Base-by-base conservation (phyloP, 2,329 filamentous ascomycete genomes). In the Rosellinia necatrix region DNA sequence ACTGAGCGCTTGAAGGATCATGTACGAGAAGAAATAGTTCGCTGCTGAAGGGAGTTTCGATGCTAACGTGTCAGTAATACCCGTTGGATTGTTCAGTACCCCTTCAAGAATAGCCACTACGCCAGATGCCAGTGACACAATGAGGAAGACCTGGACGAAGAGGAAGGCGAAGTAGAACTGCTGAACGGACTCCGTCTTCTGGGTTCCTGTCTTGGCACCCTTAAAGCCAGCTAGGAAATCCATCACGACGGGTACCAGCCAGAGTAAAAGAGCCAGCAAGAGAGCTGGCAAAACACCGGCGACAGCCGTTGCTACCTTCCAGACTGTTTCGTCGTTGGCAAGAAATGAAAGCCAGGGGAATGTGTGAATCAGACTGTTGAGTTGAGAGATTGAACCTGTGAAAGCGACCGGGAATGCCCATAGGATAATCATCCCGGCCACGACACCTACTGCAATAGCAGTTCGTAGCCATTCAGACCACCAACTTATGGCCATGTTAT, bases 1-100 rank as follows among this genome's bases (percentile, higher is more conserved):
- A 60, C 91, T 92, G 66, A 97, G 81, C 0, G 92, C 91, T 68
- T 97, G 94, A 8, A 99, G 86, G 70, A 97, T 88, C 86, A 99
- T 92, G 81, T 99, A 99, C 1, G 91, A 93, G 79, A 97, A 97
- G 78, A 97, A 99, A 74, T 97, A 99, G 70, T 97, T 96, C 65
- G 91, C 89, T 0, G 92, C 88, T 64, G 85, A 89, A 2, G 94
- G 94, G 4, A 99, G 77, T 58, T 92, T 94, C 9, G 78, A 72
- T 0, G 93, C 93, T 24, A 99, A 76, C 0, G 89, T 79, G 15
- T 84, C 72, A 0, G 94, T 84, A 54, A 96, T 83, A 32, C 80
- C 81, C n/a, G 77, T 75, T 6, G 91, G 86, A 41, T 90, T 80
- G 8, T 74, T 68, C 6, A 81, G 63, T 22, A 82, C 74, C 30